Evolutionary conservation across 2,329 filamentous ascomycete species (phyloP).

Genomic region (Monilinia aucupariae): DNA sequence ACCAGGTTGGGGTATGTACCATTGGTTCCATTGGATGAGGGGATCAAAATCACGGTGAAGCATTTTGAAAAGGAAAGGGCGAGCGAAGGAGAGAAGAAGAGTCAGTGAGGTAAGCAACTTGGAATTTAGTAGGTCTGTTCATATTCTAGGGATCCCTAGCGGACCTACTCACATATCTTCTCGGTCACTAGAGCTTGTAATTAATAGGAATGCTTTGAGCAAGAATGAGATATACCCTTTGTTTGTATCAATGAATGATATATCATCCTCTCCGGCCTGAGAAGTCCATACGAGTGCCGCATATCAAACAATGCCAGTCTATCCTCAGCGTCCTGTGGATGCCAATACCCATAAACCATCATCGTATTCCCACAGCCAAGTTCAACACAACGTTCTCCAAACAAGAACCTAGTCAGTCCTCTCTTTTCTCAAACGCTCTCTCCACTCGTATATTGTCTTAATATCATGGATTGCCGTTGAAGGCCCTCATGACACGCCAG

Average conservation of each 20-base stretch:
- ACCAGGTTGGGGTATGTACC: slow-evolving; percentile 63
- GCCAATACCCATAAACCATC: too few species aligned
- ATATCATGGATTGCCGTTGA: too few species aligned
- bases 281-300: too few species aligned
- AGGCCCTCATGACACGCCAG: too few species aligned
- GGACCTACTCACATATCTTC: neutral
- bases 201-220: neutral
- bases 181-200: neutral
- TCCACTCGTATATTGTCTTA: too few species aligned
- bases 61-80: slow-evolving; percentile 27
- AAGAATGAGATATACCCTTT: neutral
- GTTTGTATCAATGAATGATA: neutral
- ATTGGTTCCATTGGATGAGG: slow-evolving; percentile 61
- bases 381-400: too few species aligned
- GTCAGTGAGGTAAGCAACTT: neutral
- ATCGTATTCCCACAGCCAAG: too few species aligned
- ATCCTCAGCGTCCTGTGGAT: too few species aligned
- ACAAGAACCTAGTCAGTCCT: too few species aligned
- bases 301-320: too few species aligned
- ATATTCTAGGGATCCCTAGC: neutral
- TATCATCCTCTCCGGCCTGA: neutral
- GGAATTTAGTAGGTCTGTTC: neutral
- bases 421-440: too few species aligned
- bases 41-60: slow-evolving; percentile 39
- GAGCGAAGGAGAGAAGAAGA: slow-evolving; percentile 31